Base-by-base conservation (phyloP, 306 rosid genomes). In the Casuarina glauca region DNA sequence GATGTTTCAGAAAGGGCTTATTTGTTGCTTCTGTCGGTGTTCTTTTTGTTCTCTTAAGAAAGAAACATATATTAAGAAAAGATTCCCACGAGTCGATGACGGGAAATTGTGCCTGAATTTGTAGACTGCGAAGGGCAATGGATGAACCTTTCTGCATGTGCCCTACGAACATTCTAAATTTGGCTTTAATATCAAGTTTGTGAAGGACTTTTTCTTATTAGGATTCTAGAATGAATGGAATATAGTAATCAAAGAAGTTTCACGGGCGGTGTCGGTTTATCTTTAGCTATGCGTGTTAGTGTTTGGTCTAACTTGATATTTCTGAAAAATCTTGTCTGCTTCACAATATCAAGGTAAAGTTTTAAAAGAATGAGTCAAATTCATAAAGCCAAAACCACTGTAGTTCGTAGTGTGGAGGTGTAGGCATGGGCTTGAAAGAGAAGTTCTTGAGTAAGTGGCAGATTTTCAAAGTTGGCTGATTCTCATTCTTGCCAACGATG, bases 331-430 rank as follows among this genome's bases (percentile, higher is more conserved):
- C 32, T 13, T 38, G 15, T 60, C 17, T 26, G 41, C 42, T 60
- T 60, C 39, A 60, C 67, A 20, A 32, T 39, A 60, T 32, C 67
- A 60, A 60, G 68, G n/a, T 61, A 61, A 61, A 11, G 42, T 61
- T 35, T 61, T 32, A 2, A 4, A 11, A n/a, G 44, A 32, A 26
- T 35, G 41, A 61, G 17, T 35, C 13, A 57, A 57, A 20, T 6
- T 2, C 9, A 9, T 61, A 36, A 35, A 32, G 43, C 67, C 15
- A 12, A 26, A 61, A 42, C 67, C 42, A 11, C 12, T 35, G 67
- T 60, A 61, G 8, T 35, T 6, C 12, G 67, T 60, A 61, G 8
- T 35, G 12, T 9, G 13, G 43, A 17, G 51, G 72, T 12, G 44
- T 11, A 35, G 70, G 70, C 48, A 9, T 44, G 12, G 13, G 2